Conservation (phyloP, 345 rosid species). For the Corchorus capsularis region DNA sequence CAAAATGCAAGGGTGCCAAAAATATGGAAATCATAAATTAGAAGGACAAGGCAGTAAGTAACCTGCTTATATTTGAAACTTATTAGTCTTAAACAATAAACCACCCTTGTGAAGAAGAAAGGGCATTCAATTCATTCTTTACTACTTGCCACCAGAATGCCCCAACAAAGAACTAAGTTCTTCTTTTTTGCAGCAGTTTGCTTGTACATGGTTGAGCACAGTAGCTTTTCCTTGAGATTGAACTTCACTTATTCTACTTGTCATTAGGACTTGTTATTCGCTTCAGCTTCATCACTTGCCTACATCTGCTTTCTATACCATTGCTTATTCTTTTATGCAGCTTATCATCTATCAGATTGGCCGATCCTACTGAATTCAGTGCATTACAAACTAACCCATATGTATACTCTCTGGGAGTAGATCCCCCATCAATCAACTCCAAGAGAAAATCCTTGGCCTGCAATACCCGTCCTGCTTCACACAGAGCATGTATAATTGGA, state of each 20-base stretch:
- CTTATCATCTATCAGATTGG: constrained; percentile 36
- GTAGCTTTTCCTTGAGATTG: background rate
- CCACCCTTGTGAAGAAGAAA: background rate
- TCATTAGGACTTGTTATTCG: constrained; percentile 42
- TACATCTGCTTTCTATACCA: constrained; percentile 55
- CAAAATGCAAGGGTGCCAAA: background rate
- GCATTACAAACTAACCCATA: constrained; percentile 69
- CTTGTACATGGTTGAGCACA: constrained; percentile 6
- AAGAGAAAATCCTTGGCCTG: constrained; percentile 67
- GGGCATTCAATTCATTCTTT: background rate
- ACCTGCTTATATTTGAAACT: background rate
- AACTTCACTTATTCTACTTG: background rate
- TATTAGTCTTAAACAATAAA: background rate
- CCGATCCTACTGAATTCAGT: constrained; percentile 39
- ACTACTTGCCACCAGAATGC: constrained; percentile 1
- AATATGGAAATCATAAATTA: background rate
- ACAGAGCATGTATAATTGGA: constrained; percentile 75
- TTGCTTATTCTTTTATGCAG: constrained; percentile 50
- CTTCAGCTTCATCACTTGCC: constrained; percentile 59
- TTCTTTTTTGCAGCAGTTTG: background rate
- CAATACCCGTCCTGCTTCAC: constrained; percentile 59
- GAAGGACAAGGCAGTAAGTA: background rate
- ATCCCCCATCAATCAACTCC: constrained; percentile 73
- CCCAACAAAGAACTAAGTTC: background rate
- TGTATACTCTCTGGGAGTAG: constrained; percentile 78